Percentiles rank a stretch among this genome's conserved stretches.
These are phyloP conservation scores for Fraxinus paxiana DNA, from an alignment of 305 asterid species.

Conservation along the genomic window DNA sequence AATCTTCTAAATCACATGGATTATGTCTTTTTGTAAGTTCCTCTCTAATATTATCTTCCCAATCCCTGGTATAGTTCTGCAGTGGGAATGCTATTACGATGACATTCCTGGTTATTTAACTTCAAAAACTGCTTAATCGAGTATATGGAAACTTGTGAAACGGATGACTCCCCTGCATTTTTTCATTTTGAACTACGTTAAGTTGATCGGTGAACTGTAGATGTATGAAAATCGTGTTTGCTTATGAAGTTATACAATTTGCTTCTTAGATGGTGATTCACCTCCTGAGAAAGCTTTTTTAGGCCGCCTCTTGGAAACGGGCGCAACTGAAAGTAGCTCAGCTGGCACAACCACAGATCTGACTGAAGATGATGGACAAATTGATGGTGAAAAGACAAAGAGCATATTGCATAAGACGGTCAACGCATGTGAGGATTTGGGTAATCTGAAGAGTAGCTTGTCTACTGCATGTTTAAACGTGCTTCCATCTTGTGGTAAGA, in stretches of 20 bases:
- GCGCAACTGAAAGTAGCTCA: constrained; percentile 77
- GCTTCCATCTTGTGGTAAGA: constrained; percentile 63
- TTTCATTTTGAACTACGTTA: not conserved
- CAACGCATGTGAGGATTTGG: constrained; percentile 52
- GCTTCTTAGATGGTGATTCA: constrained; percentile 52
- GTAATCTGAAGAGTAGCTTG: constrained; percentile 49
- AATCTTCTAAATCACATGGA: not conserved
- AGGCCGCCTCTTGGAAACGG: constrained; percentile 68
- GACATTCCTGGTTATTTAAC: not conserved
- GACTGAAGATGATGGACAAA: constrained; percentile 38
- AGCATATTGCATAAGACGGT: constrained; percentile 41
- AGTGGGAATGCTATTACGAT: not conserved
- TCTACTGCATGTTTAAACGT: constrained; percentile 43
- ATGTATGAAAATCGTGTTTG: constrained; percentile 18
- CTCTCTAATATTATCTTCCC: not conserved
- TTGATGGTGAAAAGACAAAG: constrained; percentile 39
- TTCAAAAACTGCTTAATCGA: constrained; percentile 4
- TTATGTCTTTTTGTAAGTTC: not conserved
- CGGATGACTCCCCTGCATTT: not conserved
- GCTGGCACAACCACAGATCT: constrained; percentile 31
- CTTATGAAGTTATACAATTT: constrained; percentile 25
- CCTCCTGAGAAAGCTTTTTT: constrained; percentile 57
- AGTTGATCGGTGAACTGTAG: not conserved
- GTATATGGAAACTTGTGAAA: not conserved
- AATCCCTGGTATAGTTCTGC: not conserved